Base-by-base conservation (phyloP, 2,329 filamentous ascomycete genomes). In the Ophiocordyceps camponoti-rufipedis region DNA sequence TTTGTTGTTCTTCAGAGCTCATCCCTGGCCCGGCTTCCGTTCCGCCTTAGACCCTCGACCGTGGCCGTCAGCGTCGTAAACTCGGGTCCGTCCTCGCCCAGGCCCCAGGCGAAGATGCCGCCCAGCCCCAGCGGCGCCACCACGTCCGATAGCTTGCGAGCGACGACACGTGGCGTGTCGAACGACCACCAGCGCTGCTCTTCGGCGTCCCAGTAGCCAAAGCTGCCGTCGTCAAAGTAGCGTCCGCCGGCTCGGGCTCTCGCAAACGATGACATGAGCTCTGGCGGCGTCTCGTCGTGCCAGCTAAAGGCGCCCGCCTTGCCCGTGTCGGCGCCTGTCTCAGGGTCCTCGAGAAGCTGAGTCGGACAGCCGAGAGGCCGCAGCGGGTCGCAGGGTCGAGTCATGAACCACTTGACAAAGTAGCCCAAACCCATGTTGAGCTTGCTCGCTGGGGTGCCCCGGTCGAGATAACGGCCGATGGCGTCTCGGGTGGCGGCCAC, bases 101-200 rank as follows among this genome's bases (percentile, higher is more conserved):
- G 54, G 18, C 78, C 80, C 82, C 81, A 86, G 1, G 81, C 80
- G 69, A 86, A 85, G 5, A 83, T 74, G 14, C 83, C 82, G 1
- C 82, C 81, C 0, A 86, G 58, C 1, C 63, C 59, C 55, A 71
- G 69, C 31, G 65, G 64, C 29, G 66, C 62, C 3, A 84, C 67
- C 33, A 87, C 69, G 5, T 70, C 57, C 4, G 68, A 61, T 47
- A 85, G 75, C 62, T 87, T 87, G 47, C 65, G 63, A 12, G 58
- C 52, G 44, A 87, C 78, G 12, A 76, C 67, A 8, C 67, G 65
- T 0, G 71, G 66, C 0, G 77, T 82, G 48, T 87, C 83, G 66
- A 78, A 86, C 0, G 79, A 79, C 82, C 82, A 87, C 71, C 82
- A 87, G 29, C 80, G 56, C 45, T 70, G 61, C 51, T 74, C 66